phyloP scores from a whole-genome alignment of 2,329 filamentous ascomycete genomes.

The Achaetomium macrosporum region DNA sequence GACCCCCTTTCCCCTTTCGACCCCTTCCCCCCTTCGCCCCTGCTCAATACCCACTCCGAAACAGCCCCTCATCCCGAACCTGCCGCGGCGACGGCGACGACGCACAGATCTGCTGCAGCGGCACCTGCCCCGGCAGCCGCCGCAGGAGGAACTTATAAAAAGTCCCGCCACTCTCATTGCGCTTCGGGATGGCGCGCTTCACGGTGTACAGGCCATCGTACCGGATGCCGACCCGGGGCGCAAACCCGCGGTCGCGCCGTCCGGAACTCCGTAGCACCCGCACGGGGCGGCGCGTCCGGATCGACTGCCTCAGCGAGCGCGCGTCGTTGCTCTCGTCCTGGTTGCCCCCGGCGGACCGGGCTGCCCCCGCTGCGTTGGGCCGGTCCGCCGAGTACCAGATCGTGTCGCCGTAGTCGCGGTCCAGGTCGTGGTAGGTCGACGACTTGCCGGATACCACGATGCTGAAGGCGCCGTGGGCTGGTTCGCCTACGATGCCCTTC shows the following conservation, averaged over 20 bases:
- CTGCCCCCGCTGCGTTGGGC: too few relatives aligned
- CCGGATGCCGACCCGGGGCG: conserved; percentile 28
- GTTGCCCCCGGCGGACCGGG: too few relatives aligned
- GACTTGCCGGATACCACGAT: conserved; percentile 43
- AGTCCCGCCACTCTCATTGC: conserved; percentile 15
- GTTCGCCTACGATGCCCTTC: conserved; percentile 46
- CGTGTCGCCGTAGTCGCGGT: conserved; percentile 24
- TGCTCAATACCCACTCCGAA: not conserved
- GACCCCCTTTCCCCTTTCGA: too few relatives aligned
- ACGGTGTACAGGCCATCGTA: conserved; percentile 35
- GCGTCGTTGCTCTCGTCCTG: conserved; percentile 16
- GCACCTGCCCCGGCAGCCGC: conserved; percentile 18
- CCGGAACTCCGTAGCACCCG: conserved; percentile 29
- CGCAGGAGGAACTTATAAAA: conserved; percentile 23
- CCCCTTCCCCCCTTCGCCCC: too few relatives aligned
- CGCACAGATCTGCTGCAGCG: conserved; percentile 14
- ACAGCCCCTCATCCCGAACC: not conserved
- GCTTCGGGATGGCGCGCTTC: not conserved
- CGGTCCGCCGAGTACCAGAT: conserved; percentile 27
- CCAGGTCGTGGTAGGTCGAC: conserved; percentile 23
- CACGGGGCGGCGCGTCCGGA: conserved; percentile 17
- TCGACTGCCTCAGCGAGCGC: conserved; percentile 21
- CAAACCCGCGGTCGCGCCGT: not conserved
- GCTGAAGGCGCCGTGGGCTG: conserved; percentile 43
- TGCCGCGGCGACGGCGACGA: not conserved